Evolutionary conservation across 768 basidiomycete species (phyloP).

Genomic region (Lactarius trivialis): DNA sequence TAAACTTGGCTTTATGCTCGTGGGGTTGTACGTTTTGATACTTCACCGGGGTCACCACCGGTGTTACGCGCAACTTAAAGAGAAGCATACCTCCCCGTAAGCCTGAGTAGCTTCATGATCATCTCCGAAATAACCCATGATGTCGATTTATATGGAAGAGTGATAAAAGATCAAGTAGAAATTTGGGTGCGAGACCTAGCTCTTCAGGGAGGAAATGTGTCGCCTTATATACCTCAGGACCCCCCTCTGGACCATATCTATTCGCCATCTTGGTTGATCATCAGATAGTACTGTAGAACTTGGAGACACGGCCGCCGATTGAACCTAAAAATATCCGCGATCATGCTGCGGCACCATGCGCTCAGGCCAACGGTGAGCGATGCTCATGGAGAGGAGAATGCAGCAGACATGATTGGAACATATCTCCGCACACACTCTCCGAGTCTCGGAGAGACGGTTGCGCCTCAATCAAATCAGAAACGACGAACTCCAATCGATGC

Average conservation of each 20-base stretch:
- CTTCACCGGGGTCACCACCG: neutral
- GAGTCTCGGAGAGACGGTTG: neutral
- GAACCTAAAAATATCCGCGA: neutral
- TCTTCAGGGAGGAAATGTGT: neutral
- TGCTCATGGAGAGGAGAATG: neutral
- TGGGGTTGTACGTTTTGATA: neutral
- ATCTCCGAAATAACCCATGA: conserved; percentile 7
- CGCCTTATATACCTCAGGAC: conserved; percentile 7
- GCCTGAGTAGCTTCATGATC: neutral
- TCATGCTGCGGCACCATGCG: neutral
- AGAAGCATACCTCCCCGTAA: neutral
- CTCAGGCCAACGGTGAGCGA: neutral
- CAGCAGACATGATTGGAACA: neutral
- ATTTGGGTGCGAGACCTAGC: neutral
- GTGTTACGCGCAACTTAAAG: neutral
- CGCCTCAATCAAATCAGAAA: neutral
- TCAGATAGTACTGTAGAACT: neutral
- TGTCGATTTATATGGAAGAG: neutral
- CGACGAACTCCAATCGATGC: neutral
- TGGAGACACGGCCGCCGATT: neutral
- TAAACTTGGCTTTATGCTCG: conserved; percentile 41
- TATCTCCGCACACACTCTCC: neutral
- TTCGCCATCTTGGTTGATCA: neutral
- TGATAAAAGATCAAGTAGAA: neutral
- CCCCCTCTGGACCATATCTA: neutral